Evolutionary conservation across 164 flowering plant genomes (phyloP), one percentile per base, ranked within the genome.

Genomic region (Aristolochia fimbriata): DNA sequence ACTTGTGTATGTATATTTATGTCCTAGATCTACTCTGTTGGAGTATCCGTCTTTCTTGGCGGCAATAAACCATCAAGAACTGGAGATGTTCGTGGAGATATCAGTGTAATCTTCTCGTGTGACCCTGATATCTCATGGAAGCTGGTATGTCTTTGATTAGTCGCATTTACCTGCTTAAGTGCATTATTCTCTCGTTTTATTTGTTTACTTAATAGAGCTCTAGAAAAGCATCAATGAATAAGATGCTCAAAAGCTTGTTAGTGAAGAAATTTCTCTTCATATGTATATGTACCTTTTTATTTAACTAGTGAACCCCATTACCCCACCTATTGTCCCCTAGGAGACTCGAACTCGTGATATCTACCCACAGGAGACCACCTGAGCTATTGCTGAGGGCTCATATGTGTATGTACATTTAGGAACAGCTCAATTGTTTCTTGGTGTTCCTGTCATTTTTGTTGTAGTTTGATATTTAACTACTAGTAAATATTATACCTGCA

Each of bases 21-120:
- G 54, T 59, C 23, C 47, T 79, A 92, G 96, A 83, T 92, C 56
- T 92, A 92, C 72, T 84, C 98, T 49, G 93, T 76, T 23, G 86
- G 87, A 61, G 98, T 88, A 70, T 84, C 98, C 65, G 96, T 87
- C 33, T 92, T 92, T 66, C 92, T 92, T 68, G 98, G 95, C 58
- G 96, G 98, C 58, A 92, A 88, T 70, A 92, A 76, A 61, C 96
- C 96, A 55, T 92, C 98, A 56, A 77, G 91, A 71, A 81, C 77
- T 30, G 89, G 89, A 55, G 84, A 87, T 77, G 73, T 85, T 6
- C 95, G 98, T 65, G 98, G 98, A 54, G 98, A 92, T 68, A 80
- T 92, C 51, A 81, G 91, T 70, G 78, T 92, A 60, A 85, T 80
- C 59, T 92, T 92, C 72, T 88, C 98, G 33, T 92, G 98, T 75